These are phyloP conservation scores for Cryptococcus sp. DNA, from an alignment of 1,284 basidiomycete genomes.

Conservation along the genomic window DNA sequence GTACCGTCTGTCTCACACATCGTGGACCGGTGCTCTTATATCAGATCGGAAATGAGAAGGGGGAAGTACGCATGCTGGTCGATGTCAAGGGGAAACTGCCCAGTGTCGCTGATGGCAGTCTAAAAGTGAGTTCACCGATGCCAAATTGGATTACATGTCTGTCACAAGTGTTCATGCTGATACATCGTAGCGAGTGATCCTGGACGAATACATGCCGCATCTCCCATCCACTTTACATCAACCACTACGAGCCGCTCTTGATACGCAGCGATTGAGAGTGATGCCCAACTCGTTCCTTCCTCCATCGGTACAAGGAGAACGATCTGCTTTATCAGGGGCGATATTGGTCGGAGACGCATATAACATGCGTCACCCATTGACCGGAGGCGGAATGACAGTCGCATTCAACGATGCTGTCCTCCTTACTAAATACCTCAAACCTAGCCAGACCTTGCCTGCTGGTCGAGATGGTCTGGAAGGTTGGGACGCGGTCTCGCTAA, in stretches of 20 bases:
- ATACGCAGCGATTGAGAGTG: slow-evolving; percentile 71
- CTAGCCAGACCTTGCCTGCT: slow-evolving; percentile 29
- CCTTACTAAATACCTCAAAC: slow-evolving; percentile 64
- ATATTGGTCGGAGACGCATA: slow-evolving; percentile 93
- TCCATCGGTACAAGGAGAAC: slow-evolving; percentile 71
- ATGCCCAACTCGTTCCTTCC: slow-evolving; percentile 98
- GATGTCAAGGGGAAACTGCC: slow-evolving; percentile 88
- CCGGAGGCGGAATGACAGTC: slow-evolving; percentile 96
- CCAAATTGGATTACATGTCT: neutral
- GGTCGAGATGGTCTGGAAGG: slow-evolving; percentile 55
- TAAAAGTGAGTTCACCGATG: slow-evolving; percentile 61
- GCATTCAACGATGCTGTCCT: slow-evolving; percentile 81
- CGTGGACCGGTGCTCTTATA: slow-evolving; percentile 85
- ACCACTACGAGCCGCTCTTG: slow-evolving; percentile 65
- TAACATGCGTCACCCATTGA: slow-evolving; percentile 99
- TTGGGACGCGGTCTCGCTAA: slow-evolving; percentile 64
- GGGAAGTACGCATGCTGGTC: slow-evolving; percentile 86
- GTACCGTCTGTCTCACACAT: slow-evolving; percentile 76
- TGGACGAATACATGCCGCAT: slow-evolving; percentile 71
- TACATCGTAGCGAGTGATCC: slow-evolving; percentile 63
- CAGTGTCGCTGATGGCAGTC: slow-evolving; percentile 59
- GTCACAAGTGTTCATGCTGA: too few relatives aligned
- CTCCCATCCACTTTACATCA: slow-evolving; percentile 70
- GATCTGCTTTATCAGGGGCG: slow-evolving; percentile 61
- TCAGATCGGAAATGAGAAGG: slow-evolving; percentile 66